phyloP scores from a whole-genome alignment of 2,329 filamentous ascomycete genomes.

The Aphanoascus verrucosus region DNA sequence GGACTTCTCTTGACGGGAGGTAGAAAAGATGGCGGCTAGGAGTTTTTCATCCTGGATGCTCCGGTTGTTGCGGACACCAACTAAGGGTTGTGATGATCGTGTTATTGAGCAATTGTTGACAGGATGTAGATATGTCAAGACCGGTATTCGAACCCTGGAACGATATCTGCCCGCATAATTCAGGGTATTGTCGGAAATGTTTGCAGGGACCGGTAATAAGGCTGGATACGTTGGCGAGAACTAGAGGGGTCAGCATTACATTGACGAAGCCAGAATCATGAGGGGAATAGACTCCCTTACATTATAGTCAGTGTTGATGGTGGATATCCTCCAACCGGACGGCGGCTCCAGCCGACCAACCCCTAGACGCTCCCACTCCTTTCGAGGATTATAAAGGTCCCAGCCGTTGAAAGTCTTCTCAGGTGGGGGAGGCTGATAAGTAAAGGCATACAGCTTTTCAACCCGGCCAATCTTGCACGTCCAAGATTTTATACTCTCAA shows the following conservation, averaged over 20 bases:
- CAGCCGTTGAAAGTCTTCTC: constrained; percentile 71
- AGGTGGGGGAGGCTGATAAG: constrained; percentile 61
- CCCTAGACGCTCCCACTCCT: constrained; percentile 79
- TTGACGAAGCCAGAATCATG: constrained; percentile 5
- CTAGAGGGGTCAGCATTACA: constrained; percentile 23
- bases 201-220: constrained; percentile 70
- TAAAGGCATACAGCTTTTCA: constrained; percentile 85
- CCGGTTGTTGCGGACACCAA: constrained; percentile 74
- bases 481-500: constrained; percentile 69
- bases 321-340: constrained; percentile 77
- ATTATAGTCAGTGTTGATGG: constrained; percentile 77
- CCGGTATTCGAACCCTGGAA: constrained; percentile 78
- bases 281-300: constrained; percentile 33
- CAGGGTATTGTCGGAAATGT: constrained; percentile 91
- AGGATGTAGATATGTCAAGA: constrained; percentile 86
- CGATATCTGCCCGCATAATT: constrained; percentile 88
- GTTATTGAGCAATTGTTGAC: constrained; percentile 97
- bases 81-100: constrained; percentile 80
- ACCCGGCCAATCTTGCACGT: constrained; percentile 74
- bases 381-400: constrained; percentile 71
- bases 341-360: constrained; percentile 70
- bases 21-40: constrained; percentile 82
- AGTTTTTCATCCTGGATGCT: constrained; percentile 95
- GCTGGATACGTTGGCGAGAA: constrained; percentile 92
- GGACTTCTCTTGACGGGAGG: constrained; percentile 43